Percentiles rank a stretch among this genome's conserved stretches.
These are phyloP conservation scores for Sporobolomyces pararoseus DNA, from an alignment of 768 basidiomycete species.

Conservation along the genomic window DNA sequence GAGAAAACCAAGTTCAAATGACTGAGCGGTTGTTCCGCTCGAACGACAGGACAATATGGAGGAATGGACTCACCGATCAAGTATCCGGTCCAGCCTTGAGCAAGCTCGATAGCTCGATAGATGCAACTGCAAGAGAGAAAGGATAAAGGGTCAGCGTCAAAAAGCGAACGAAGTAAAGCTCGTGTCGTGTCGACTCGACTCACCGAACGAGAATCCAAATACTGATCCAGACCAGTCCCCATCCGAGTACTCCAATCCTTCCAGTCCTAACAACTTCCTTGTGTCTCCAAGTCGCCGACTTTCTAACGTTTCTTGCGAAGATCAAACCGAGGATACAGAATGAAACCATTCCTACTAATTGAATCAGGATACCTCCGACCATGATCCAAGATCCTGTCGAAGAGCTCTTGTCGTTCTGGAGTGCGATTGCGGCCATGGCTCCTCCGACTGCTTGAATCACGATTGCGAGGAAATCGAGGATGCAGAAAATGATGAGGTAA, in stretches of 20 bases:
- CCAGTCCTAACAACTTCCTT: background rate
- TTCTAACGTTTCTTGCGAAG: constrained; percentile 33
- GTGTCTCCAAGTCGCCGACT: background rate
- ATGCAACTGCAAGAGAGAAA: background rate
- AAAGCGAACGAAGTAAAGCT: too few relatives aligned
- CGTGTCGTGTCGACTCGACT: too few relatives aligned
- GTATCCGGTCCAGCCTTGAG: constrained; percentile 29
- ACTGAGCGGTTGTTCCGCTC: background rate
- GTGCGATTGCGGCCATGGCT: constrained; percentile 44
- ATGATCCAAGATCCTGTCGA: constrained; percentile 44
- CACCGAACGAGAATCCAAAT: constrained; percentile 14
- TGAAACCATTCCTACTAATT: constrained; percentile 47
- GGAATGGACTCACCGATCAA: constrained; percentile 11
- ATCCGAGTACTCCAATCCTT: background rate
- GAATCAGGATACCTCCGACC: constrained; percentile 49
- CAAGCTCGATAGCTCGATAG: constrained; percentile 25
- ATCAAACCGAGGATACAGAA: constrained; percentile 47
- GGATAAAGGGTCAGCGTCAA: background rate
- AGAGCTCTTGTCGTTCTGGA: background rate
- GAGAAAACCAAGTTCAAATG: background rate
- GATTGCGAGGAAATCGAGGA: constrained; percentile 47
- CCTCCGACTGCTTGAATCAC: constrained; percentile 49
- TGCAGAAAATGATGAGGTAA: constrained; percentile 25
- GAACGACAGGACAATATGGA: too few relatives aligned
- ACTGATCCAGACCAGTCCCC: constrained; percentile 14